These are phyloP conservation scores for Globisporangium sylvaticum DNA, from an alignment of 352 stramenopile genomes.

Conservation along the genomic window DNA sequence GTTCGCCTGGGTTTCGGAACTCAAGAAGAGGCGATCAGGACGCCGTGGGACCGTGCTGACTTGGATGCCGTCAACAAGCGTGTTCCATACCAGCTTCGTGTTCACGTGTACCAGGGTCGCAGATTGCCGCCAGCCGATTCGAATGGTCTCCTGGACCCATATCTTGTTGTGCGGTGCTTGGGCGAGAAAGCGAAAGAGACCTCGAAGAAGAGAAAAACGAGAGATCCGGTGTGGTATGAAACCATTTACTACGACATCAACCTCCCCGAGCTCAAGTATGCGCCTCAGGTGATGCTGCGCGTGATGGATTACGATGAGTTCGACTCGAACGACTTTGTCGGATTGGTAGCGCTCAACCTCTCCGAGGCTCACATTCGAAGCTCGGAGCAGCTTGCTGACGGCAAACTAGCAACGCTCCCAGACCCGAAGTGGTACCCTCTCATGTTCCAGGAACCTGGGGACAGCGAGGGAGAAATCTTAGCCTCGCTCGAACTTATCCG, in stretches of 20 bases:
- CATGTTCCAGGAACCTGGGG: constrained; percentile 71
- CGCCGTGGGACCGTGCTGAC: constrained; percentile 47
- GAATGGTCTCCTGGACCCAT: constrained; percentile 83
- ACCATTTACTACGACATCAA: constrained; percentile 87
- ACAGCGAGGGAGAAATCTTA: constrained; percentile 80
- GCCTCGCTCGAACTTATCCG: constrained; percentile 70
- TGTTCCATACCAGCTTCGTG: constrained; percentile 77
- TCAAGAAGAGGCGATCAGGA: constrained; percentile 59
- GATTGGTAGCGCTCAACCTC: constrained; percentile 54
- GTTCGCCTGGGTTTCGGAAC: constrained; percentile 75
- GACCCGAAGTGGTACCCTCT: constrained; percentile 75
- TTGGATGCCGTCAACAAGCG: constrained; percentile 68
- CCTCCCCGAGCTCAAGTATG: constrained; percentile 70
- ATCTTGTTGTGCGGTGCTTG: constrained; percentile 76
- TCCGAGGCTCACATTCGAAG: constrained; percentile 68
- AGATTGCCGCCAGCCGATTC: constrained; percentile 76
- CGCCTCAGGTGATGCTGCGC: constrained; percentile 71
- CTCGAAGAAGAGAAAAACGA: constrained; percentile 69
- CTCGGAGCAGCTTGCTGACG: constrained; percentile 47
- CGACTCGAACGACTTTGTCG: constrained; percentile 67
- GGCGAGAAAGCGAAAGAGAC: constrained; percentile 74
- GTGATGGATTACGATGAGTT: constrained; percentile 84
- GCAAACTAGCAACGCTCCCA: constrained; percentile 39
- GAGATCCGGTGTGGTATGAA: constrained; percentile 86
- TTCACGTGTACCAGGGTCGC: constrained; percentile 83